These are phyloP conservation scores for Acrodontium crateriforme DNA, from an alignment of 2,329 filamentous ascomycete genomes.

Conservation along the genomic window DNA sequence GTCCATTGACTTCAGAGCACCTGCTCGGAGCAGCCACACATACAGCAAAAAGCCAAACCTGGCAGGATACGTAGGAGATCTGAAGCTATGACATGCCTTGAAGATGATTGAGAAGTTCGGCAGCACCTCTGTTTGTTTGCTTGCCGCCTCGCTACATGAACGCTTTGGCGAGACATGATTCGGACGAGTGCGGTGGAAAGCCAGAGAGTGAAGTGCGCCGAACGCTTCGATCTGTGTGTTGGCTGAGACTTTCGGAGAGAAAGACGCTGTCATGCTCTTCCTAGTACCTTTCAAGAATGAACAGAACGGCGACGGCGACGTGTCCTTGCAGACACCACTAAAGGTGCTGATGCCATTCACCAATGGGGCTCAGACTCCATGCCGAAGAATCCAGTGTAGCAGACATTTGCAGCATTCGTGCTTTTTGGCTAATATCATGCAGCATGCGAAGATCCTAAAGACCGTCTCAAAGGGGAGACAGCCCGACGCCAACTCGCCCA, in stretches of 20 bases:
- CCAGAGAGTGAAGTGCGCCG: conserved; percentile 21
- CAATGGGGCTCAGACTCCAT: conserved; percentile 12
- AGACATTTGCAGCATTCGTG: conserved; percentile 9
- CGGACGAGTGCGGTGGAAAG: conserved; percentile 39
- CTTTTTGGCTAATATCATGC: conserved; percentile 5
- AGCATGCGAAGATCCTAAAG: conserved; percentile 35
- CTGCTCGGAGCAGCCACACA: conserved; percentile 10
- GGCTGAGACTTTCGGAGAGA: conserved; percentile 15
- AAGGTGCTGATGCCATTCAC: conserved; percentile 18
- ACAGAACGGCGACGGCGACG: conserved; percentile 1
- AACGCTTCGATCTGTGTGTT: conserved; percentile 32
- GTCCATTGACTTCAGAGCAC: conserved; percentile 15
- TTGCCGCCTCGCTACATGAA: conserved; percentile 41
- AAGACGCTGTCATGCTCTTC: conserved; percentile 24
- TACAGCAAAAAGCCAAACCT: conserved; percentile 5
- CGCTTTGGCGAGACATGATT: conserved; percentile 30
- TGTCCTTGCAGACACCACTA: conserved; percentile 20
- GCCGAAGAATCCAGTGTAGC: conserved; percentile 24
- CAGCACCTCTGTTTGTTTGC: conserved; percentile 29
- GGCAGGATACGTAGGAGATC: conserved; percentile 11
- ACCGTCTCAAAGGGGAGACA: conserved; percentile 30
- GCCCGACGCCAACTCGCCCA: conserved; percentile 37
- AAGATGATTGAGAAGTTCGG: conserved; percentile 18
- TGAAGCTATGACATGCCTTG: conserved; percentile 19
- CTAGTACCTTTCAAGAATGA: conserved; percentile 8